Evolutionary conservation across 768 basidiomycete genomes (phyloP).

Genomic region (Boletus subparvulus): DNA sequence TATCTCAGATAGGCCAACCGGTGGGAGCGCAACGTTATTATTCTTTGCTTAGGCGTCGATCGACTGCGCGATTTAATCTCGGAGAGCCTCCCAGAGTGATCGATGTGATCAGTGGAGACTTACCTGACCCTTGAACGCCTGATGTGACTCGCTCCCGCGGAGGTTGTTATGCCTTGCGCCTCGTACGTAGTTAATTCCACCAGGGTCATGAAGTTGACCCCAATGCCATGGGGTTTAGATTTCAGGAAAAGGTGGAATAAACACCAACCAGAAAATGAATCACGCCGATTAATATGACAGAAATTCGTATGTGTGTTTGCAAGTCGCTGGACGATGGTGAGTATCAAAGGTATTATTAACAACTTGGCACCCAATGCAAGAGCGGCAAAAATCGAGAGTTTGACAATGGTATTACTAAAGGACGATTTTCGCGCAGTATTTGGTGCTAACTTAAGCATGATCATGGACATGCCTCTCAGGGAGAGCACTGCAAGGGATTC

Average conservation of each 20-base stretch:
- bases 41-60: constrained; percentile 22
- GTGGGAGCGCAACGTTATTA: constrained; percentile 17
- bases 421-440: neutral
- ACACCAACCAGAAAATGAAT: constrained; percentile 8
- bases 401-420: neutral
- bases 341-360: constrained; percentile 15
- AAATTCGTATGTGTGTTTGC: neutral
- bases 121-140: constrained; percentile 1
- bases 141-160: constrained; percentile 12
- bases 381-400: neutral
- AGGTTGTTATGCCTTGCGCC: neutral
- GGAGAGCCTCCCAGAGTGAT: constrained; percentile 9
- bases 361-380: constrained; percentile 11
- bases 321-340: constrained; percentile 1
- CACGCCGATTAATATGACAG: constrained; percentile 13
- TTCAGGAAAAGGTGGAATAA: neutral
- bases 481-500: neutral
- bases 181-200: constrained; percentile 15
- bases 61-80: constrained; percentile 26
- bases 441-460: neutral
- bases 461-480: neutral
- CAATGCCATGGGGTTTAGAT: constrained; percentile 1
- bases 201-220: constrained; percentile 3
- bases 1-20: constrained; percentile 25
- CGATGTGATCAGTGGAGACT: neutral